Percentiles rank a stretch among this genome's conserved stretches.
These are phyloP conservation scores for Termitomyces sp. DNA, from an alignment of 768 basidiomycete species.

Conservation along the genomic window DNA sequence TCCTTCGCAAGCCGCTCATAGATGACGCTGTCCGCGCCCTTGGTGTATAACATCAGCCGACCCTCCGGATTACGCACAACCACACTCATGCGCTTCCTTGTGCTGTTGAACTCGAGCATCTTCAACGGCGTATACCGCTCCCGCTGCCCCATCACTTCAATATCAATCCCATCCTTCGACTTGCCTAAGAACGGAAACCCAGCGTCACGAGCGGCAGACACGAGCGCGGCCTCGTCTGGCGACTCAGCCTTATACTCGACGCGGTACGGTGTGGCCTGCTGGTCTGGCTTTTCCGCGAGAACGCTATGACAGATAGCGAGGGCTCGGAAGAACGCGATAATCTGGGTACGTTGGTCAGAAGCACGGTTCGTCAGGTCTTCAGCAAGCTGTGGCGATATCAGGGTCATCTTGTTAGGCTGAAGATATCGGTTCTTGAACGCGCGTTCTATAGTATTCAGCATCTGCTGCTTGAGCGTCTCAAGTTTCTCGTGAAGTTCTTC, in stretches of 20 bases:
- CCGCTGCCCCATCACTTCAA: constrained; percentile 85
- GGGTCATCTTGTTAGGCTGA: constrained; percentile 75
- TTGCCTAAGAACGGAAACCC: constrained; percentile 88
- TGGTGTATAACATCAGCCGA: constrained; percentile 79
- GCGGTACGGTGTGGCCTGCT: constrained; percentile 48
- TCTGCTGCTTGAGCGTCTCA: constrained; percentile 58
- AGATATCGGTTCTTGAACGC: constrained; percentile 86
- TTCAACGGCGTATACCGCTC: constrained; percentile 79
- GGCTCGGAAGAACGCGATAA: constrained; percentile 89
- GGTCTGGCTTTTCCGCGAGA: constrained; percentile 71
- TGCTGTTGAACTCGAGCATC: constrained; percentile 89
- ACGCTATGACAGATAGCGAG: constrained; percentile 93
- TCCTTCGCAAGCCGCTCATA: constrained; percentile 77
- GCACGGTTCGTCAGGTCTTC: constrained; percentile 63
- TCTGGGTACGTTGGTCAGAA: constrained; percentile 53
- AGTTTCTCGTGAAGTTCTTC: constrained; percentile 68
- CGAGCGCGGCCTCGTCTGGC: constrained; percentile 93
- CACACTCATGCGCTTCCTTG: constrained; percentile 94
- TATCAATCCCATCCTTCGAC: constrained; percentile 70
- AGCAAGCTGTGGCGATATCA: constrained; percentile 83
- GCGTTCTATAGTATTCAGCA: constrained; percentile 70
- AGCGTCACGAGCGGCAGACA: constrained; percentile 85
- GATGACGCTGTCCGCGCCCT: constrained; percentile 96
- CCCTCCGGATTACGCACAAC: constrained; percentile 84
- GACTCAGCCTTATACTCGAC: constrained; percentile 95